Percentiles rank a stretch among this genome's conserved stretches.
Evolutionary conservation across 2,329 filamentous ascomycete genomes (phyloP).

Genomic region (Colletotrichum tropicicola): DNA sequence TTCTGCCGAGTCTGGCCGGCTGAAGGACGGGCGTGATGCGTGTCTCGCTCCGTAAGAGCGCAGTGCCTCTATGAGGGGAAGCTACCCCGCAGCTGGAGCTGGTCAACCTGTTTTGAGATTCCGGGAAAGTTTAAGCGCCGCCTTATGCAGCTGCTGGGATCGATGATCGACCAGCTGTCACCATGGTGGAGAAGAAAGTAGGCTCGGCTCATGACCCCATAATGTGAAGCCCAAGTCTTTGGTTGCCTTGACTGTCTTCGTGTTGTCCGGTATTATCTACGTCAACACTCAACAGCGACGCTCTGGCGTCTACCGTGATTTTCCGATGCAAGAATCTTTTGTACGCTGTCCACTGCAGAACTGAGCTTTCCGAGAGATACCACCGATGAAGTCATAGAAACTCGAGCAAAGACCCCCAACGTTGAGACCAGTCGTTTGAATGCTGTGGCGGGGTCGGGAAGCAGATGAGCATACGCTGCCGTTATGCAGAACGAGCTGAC

Average conservation of each 20-base stretch:
- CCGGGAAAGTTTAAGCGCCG: neutral
- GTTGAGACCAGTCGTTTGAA: neutral
- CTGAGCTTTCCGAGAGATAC: neutral
- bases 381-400: neutral
- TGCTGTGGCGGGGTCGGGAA: neutral
- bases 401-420: neutral
- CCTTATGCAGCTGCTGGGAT: neutral
- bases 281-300: neutral
- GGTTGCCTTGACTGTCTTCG: too few relatives aligned
- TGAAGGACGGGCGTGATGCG: neutral
- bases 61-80: neutral
- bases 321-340: neutral
- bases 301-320: too few relatives aligned
- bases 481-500: neutral
- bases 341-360: neutral
- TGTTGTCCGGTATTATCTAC: too few relatives aligned
- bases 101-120: neutral
- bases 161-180: neutral
- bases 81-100: slow-evolving; percentile 12
- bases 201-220: too few relatives aligned
- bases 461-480: neutral
- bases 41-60: neutral
- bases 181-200: too few relatives aligned
- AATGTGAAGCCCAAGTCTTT: too few relatives aligned
- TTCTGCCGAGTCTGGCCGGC: neutral